Conservation (phyloP, 2,329 filamentous ascomycete genomes). For the Verticillium albo-atrum region DNA sequence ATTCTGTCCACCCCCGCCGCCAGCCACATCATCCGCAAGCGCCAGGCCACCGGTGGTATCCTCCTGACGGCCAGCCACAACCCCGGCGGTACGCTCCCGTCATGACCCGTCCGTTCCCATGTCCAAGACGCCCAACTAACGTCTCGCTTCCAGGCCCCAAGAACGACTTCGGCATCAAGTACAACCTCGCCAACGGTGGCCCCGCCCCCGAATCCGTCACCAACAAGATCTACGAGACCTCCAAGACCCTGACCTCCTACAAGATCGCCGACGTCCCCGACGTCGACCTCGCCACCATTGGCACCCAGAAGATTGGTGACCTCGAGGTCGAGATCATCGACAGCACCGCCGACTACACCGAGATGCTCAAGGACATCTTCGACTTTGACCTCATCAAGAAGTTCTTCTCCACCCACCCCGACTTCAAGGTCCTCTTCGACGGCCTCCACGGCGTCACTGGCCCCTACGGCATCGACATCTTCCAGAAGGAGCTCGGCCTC, state of each 20-base stretch:
- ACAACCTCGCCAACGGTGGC: constrained; percentile 95
- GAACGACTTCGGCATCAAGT: constrained; percentile 99
- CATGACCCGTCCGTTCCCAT: background rate
- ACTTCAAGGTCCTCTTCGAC: constrained; percentile 97
- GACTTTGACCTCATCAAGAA: constrained; percentile 94
- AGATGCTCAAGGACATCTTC: constrained; percentile 98
- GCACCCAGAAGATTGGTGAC: constrained; percentile 75
- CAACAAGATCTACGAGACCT: constrained; percentile 93
- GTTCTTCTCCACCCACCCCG: constrained; percentile 80
- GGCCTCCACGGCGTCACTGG: constrained; percentile 92
- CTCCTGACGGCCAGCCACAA: constrained; percentile 97
- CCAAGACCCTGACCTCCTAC: constrained; percentile 87
- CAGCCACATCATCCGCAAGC: constrained; percentile 91
- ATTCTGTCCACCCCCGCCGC: constrained; percentile 96
- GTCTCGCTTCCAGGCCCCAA: constrained; percentile 62
- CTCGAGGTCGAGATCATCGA: constrained; percentile 95
- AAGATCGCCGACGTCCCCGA: constrained; percentile 86
- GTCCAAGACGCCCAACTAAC: constrained; percentile 1
- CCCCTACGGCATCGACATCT: constrained; percentile 91
- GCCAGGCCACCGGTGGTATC: constrained; percentile 93
- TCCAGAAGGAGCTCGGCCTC: constrained; percentile 87
- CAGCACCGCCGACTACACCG: constrained; percentile 85
- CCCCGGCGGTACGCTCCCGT: constrained; percentile 70
- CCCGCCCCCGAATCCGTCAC: constrained; percentile 94
- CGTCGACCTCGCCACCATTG: constrained; percentile 77